Evolutionary conservation across 768 basidiomycete genomes (phyloP).

Genomic region (Rhizopogon vesiculosus): DNA sequence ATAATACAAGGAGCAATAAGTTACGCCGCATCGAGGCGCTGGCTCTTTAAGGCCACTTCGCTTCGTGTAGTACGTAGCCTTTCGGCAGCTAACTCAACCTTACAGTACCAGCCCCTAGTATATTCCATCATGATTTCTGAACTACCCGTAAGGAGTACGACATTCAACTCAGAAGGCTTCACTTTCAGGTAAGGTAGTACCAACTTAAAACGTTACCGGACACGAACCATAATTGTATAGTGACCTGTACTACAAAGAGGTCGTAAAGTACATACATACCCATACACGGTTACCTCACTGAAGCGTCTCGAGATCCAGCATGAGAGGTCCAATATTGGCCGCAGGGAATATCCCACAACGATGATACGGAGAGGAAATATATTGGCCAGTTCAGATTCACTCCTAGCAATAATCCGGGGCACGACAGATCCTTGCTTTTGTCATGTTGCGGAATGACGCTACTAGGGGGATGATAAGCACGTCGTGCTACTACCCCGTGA

Average conservation of each 20-base stretch:
- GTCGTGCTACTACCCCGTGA: background rate
- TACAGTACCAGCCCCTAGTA: background rate
- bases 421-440: background rate
- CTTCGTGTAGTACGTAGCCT: background rate
- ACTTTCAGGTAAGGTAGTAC: background rate
- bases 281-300: background rate
- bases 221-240: background rate
- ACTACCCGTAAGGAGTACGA: background rate
- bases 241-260: background rate
- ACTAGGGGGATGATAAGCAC: background rate
- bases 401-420: background rate
- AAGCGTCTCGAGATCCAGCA: background rate
- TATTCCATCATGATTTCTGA: background rate
- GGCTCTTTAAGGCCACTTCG: background rate
- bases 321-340: background rate
- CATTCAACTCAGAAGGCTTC: background rate
- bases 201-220: constrained; percentile 1
- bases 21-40: background rate
- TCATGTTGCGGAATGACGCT: too few species aligned
- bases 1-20: background rate
- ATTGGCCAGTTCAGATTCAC: background rate
- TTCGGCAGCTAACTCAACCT: background rate
- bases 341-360: background rate
- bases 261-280: background rate
- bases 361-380: background rate